Percentiles rank a stretch among this genome's conserved stretches.
Evolutionary conservation across 179 eudicot genomes (phyloP).

Genomic region (Amaranthus tricolor): DNA sequence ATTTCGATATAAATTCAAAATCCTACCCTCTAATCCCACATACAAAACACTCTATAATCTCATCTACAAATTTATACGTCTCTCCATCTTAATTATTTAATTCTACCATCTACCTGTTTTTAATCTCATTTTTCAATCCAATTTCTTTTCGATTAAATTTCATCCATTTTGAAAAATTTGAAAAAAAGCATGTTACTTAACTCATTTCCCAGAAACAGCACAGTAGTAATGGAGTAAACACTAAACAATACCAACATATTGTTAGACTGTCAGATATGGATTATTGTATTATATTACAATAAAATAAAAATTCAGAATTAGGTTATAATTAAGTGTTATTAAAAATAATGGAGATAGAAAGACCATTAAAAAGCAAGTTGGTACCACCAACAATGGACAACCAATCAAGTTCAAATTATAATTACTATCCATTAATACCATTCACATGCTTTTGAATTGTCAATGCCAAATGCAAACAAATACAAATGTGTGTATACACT

Average conservation of each 20-base stretch:
- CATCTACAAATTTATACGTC: too few species aligned
- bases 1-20: too few species aligned
- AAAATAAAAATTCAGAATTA: background rate
- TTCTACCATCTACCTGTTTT: too few species aligned
- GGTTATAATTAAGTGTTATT: background rate
- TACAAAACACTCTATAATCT: too few species aligned
- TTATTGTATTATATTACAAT: background rate
- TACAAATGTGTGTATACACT: background rate
- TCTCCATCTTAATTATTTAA: too few species aligned
- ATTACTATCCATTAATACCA: conserved; percentile 18
- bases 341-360: background rate
- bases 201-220: conserved; percentile 11
- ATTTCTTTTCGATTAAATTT: too few species aligned
- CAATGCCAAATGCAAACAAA: conserved; percentile 4
- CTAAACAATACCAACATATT: background rate
- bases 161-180: background rate
- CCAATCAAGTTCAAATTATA: conserved; percentile 3
- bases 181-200: background rate
- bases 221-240: background rate
- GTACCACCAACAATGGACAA: background rate
- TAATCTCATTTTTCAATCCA: too few species aligned
- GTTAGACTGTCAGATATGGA: conserved; percentile 12
- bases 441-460: conserved; percentile 20
- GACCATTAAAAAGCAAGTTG: conserved; percentile 22
- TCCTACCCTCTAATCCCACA: too few species aligned